Evolutionary conservation across 371 early-diverging fungal genomes (phyloP).

Genomic region (Mucor irregularis): DNA sequence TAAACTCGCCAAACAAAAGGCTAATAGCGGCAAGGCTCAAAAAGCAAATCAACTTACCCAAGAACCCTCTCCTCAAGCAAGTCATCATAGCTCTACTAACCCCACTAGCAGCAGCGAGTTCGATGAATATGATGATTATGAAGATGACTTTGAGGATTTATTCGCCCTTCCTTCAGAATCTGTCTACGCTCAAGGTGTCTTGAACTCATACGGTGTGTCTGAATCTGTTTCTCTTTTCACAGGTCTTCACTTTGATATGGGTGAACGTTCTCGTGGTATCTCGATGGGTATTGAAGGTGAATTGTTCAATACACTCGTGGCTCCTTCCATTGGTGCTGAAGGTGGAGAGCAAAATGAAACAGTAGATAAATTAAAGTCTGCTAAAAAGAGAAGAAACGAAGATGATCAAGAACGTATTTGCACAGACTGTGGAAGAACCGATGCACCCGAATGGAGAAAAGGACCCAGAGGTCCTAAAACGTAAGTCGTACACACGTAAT

Average conservation of each 20-base stretch:
- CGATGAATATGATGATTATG: slow-evolving; percentile 21
- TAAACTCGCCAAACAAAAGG: slow-evolving; percentile 5
- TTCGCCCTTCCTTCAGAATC: slow-evolving; percentile 18
- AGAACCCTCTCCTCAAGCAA: slow-evolving; percentile 8
- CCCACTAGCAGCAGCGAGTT: neutral
- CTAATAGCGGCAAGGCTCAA: slow-evolving; percentile 5
- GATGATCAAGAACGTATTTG: slow-evolving; percentile 26
- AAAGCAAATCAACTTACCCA: neutral
- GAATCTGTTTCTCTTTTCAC: slow-evolving; percentile 41
- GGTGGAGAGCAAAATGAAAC: neutral
- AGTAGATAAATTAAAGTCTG: slow-evolving; percentile 11
- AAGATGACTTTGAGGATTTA: slow-evolving; percentile 21
- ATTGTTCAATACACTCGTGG: slow-evolving; percentile 18
- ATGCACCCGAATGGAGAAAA: slow-evolving; percentile 84
- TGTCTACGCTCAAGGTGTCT: slow-evolving; percentile 44
- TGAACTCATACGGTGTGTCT: slow-evolving; percentile 20
- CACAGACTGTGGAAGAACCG: slow-evolving; percentile 71
- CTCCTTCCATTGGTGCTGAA: slow-evolving; percentile 15
- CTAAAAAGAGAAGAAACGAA: slow-evolving; percentile 27
- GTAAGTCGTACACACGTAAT: slow-evolving; percentile 33
- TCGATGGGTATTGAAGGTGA: slow-evolving; percentile 40
- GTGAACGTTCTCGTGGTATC: slow-evolving; percentile 45
- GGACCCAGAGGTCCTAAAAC: slow-evolving; percentile 76
- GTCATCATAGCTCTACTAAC: neutral
- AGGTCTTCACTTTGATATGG: slow-evolving; percentile 38